Evolutionary conservation across 768 basidiomycete genomes (phyloP).

Genomic region (Mrakia hoshinonis): DNA sequence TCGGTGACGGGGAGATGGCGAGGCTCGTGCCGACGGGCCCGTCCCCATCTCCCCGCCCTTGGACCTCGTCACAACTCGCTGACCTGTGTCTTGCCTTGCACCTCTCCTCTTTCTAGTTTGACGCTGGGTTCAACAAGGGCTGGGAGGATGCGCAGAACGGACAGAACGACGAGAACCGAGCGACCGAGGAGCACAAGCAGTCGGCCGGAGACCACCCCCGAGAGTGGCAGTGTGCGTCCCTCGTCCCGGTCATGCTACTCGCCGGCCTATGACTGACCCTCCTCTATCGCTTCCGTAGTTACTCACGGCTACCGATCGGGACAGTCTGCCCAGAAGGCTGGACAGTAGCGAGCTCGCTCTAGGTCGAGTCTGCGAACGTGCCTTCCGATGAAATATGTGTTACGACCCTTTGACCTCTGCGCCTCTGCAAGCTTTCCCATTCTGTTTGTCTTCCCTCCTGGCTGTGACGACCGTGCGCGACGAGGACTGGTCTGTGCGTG

Average conservation of each 20-base stretch:
- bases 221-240: neutral
- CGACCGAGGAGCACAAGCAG: neutral
- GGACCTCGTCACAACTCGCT: neutral
- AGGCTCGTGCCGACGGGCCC: neutral
- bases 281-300: neutral
- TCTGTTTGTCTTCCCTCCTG: too few species aligned
- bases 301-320: neutral
- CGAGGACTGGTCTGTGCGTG: too few species aligned
- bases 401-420: too few species aligned
- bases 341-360: neutral
- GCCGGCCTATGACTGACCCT: neutral
- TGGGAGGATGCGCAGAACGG: conserved; percentile 19
- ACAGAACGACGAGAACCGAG: conserved; percentile 12
- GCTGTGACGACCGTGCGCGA: too few species aligned
- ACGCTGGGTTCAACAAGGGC: conserved; percentile 25
- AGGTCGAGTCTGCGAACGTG: too few species aligned
- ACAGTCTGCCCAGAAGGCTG: neutral
- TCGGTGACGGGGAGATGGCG: too few species aligned
- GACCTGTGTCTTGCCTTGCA: neutral
- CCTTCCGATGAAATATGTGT: neutral
- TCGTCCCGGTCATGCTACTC: neutral
- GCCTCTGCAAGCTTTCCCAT: too few species aligned
- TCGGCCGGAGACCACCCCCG: conserved; percentile 18
- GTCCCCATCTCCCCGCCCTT: neutral
- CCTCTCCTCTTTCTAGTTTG: neutral